phyloP scores from a whole-genome alignment of 345 rosid genomes.

The Brassica rapa region DNA sequence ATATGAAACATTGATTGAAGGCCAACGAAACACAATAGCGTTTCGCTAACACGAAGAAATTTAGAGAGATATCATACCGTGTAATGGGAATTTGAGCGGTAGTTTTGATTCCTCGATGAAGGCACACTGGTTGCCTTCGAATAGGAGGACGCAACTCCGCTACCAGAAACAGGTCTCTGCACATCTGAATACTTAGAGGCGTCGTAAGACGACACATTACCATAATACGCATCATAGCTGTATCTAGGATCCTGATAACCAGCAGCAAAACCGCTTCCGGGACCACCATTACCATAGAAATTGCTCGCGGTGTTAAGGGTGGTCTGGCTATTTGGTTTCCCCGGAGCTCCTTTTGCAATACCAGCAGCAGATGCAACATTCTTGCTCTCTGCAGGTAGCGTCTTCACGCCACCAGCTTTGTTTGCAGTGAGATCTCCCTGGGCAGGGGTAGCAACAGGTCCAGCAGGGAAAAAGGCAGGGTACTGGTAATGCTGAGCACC shows the following conservation, averaged over 20 bases:
- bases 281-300: constrained; percentile 58
- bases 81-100: constrained; percentile 58
- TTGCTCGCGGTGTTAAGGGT: constrained; percentile 50
- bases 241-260: constrained; percentile 72
- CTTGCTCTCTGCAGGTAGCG: constrained; percentile 54
- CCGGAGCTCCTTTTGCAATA: constrained; percentile 55
- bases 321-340: constrained; percentile 57
- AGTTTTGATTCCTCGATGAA: constrained; percentile 68
- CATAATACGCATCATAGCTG: constrained; percentile 56
- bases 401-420: constrained; percentile 60
- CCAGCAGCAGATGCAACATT: constrained; percentile 53
- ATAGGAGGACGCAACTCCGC: constrained; percentile 50
- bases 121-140: constrained; percentile 53
- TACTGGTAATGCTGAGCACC: constrained; percentile 93
- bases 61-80: constrained; percentile 44
- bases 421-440: constrained; percentile 59
- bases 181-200: constrained; percentile 56
- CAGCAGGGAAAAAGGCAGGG: constrained; percentile 72
- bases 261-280: constrained; percentile 50
- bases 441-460: constrained; percentile 52
- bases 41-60: neutral
- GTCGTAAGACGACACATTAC: constrained; percentile 47
- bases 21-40: neutral
- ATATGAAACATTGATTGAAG: neutral
- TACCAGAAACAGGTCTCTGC: constrained; percentile 46